Conservation (phyloP, 305 asterid species). For the Fraxinus xanthoxyloides region DNA sequence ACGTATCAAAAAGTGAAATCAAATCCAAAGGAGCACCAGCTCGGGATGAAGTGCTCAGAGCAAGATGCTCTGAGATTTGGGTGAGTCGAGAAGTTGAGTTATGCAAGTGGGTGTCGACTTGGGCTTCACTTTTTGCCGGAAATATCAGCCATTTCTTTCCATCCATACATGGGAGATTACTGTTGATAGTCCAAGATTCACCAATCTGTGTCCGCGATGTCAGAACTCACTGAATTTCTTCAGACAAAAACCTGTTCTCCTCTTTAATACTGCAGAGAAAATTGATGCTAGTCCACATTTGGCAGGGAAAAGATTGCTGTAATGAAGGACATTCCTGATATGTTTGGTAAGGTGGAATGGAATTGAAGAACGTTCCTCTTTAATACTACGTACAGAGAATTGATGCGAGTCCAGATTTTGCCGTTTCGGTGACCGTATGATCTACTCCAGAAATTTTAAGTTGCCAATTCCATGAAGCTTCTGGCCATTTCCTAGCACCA, state of each 20-base stretch:
- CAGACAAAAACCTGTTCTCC: neutral
- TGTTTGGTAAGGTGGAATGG: no score
- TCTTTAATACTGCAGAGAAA: neutral
- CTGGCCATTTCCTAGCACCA: neutral
- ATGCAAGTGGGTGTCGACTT: neutral
- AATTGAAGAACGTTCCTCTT: neutral
- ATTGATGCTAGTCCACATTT: neutral
- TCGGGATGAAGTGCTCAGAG: neutral
- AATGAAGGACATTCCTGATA: neutral
- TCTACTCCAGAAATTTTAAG: neutral
- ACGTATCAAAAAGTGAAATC: neutral
- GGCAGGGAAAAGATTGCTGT: neutral
- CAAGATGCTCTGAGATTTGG: neutral
- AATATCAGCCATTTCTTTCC: neutral
- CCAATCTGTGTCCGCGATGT: neutral
- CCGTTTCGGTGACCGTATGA: neutral
- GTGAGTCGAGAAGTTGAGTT: neutral
- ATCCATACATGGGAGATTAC: neutral
- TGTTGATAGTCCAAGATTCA: neutral
- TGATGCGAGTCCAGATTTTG: neutral
- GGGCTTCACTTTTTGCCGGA: neutral
- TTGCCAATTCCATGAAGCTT: neutral
- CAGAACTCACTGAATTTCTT: neutral
- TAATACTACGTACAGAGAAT: neutral
- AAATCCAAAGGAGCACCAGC: neutral